Evolutionary conservation across 2,329 filamentous ascomycete genomes (phyloP).

Genomic region (Tolypocladium nubicola): DNA sequence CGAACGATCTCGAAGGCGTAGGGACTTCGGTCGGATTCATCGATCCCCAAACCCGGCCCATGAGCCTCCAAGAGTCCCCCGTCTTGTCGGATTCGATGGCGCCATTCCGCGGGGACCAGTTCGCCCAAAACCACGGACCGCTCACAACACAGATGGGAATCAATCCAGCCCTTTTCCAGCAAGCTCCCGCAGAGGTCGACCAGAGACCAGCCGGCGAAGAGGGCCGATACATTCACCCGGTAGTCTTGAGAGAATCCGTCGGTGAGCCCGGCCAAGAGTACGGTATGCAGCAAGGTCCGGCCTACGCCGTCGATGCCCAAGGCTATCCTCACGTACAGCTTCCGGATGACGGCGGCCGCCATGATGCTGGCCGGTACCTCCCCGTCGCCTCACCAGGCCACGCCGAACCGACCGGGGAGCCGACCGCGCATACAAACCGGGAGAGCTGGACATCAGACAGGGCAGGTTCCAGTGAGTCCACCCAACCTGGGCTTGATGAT

Average conservation of each 20-base stretch:
- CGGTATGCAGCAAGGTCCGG: no score
- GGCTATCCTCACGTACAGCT: not conserved
- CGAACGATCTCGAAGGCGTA: constrained; percentile 9
- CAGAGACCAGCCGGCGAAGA: not conserved
- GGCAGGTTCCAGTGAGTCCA: not conserved
- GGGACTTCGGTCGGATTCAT: constrained; percentile 14
- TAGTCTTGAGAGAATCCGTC: not conserved
- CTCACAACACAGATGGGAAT: not conserved
- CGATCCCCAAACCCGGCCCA: constrained; percentile 5
- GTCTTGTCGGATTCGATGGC: not conserved
- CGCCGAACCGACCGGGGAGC: not conserved
- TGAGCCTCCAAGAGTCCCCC: constrained; percentile 8
- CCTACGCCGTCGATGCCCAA: not conserved
- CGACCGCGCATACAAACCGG: not conserved
- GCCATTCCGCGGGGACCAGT: not conserved
- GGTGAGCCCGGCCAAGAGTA: not conserved
- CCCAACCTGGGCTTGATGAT: not conserved
- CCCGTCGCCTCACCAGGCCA: not conserved
- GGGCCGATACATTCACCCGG: not conserved
- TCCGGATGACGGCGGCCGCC: not conserved
- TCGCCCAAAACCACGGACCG: not conserved
- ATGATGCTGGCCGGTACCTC: not conserved
- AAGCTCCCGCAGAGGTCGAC: not conserved
- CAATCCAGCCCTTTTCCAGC: not conserved
- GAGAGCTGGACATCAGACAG: not conserved